Base-by-base conservation (phyloP, 441 rosid genomes). In the Euphorbia celastroides region DNA sequence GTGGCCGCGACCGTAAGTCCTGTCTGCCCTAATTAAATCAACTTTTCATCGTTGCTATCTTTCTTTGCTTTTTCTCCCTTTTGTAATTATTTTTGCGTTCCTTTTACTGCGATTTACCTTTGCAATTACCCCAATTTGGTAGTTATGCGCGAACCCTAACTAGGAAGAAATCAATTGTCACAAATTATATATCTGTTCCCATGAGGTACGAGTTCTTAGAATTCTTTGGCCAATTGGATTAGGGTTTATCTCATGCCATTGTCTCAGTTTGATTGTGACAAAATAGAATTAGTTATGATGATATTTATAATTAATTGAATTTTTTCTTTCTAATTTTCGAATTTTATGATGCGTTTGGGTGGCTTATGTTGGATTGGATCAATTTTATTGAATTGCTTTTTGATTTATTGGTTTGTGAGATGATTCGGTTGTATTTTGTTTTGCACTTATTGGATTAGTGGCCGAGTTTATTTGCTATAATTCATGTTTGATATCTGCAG, bases 1-100 rank as follows among this genome's bases (percentile, higher is more conserved):
- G 99, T 65, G 99, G 97, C 77, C 86, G 99, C 69, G 99, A 94
- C 78, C 99, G 96, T 93, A 85, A 80, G 81, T 67, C 44, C 66
- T 64, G 0, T 48, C 7, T 64, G 9, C 20, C 19, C 5, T 6
- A 23, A 38, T 25, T 42, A 14, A 1, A 46, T 64, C 44, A 16
- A 13, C 34, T 56, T 25, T 4, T 17, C 9, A 9, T 38, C 28
- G 56, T n/a, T 66, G 23, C 27, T 1, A 56, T 25, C 11, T 44
- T 19, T 7, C 19, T 19, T 58, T 25, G 7, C 2, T 7, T 41
- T 38, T 5, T 57, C 27, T 41, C 5, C n/a, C 41, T 30, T 14
- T 17, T 4, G 3, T 13, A 5, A 16, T 17, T 1, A 27, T 64
- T 12, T 16, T 17, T 20, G 46, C 23, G 32, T 25, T 56, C 19